Percentiles rank a stretch among this genome's conserved stretches.
Evolutionary conservation across 768 basidiomycete genomes (phyloP).

Genomic region (Auriscalpium orientale): DNA sequence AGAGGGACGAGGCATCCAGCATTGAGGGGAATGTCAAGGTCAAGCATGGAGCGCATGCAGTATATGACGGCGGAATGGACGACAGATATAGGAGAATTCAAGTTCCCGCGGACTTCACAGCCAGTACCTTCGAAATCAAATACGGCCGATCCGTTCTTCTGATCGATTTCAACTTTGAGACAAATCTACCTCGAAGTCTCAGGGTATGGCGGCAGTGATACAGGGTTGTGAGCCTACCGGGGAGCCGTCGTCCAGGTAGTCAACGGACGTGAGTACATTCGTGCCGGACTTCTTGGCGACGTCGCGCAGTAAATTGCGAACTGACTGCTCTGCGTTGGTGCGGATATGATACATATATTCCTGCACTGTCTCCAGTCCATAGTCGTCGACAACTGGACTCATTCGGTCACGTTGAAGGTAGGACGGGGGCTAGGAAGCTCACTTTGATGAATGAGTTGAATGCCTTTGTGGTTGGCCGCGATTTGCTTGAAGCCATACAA

Average conservation of each 20-base stretch:
- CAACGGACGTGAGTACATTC: slow-evolving; percentile 60
- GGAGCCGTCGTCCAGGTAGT: slow-evolving; percentile 85
- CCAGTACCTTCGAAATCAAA: slow-evolving; percentile 85
- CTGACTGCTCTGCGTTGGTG: slow-evolving; percentile 79
- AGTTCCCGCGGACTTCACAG: slow-evolving; percentile 75
- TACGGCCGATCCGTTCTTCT: slow-evolving; percentile 63
- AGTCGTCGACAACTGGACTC: slow-evolving; percentile 71
- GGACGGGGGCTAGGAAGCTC: slow-evolving; percentile 17
- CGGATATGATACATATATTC: slow-evolving; percentile 92
- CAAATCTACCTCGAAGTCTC: slow-evolving; percentile 43
- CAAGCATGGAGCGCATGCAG: slow-evolving; percentile 82
- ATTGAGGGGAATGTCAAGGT: slow-evolving; percentile 85
- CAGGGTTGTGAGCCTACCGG: slow-evolving; percentile 41
- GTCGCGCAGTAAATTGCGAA: slow-evolving; percentile 71
- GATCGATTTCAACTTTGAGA: slow-evolving; percentile 71
- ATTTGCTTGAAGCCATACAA: slow-evolving; percentile 60
- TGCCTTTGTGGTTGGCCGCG: slow-evolving; percentile 89
- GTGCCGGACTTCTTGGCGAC: slow-evolving; percentile 64
- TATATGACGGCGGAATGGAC: slow-evolving; percentile 86
- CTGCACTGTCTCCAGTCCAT: slow-evolving; percentile 79
- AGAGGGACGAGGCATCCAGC: slow-evolving; percentile 89
- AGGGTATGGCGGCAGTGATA: not conserved
- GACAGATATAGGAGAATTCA: slow-evolving; percentile 81
- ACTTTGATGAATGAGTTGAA: slow-evolving; percentile 78
- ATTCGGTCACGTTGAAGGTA: slow-evolving; percentile 4